Evolutionary conservation across 495 filamentous ascomycete species (phyloP), one percentile per base, ranked within the genome.

Genomic region (Bryoglossum gracile): DNA sequence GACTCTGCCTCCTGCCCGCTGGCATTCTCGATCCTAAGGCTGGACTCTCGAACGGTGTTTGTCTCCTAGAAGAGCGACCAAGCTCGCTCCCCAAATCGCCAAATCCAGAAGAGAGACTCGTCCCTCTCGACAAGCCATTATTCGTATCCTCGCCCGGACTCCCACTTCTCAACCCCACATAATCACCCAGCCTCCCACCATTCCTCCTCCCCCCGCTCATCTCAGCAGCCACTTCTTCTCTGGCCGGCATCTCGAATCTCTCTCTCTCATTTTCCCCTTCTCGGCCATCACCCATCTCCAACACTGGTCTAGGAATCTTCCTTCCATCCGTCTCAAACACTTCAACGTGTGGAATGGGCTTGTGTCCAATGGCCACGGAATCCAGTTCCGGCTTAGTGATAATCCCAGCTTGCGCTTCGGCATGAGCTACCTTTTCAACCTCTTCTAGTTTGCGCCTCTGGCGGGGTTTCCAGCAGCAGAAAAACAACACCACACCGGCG

Each of bases 331-430:
- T 19, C 21, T 47, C 44, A 17, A 36, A 25, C 10, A 47, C 18
- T 24, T 21, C n/a, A 14, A 47, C 32, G 8, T 8, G 18, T 17
- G 25, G 25, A 10, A 16, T 23, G 11, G 40, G 11, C n/a, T 13
- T 26, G 40, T 33, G 9, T 17, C n/a, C 22, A 9, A 33, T 19
- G 8, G 16, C 42, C 5, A 19, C 17, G 26, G 16, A n/a, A 14
- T 49, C 36, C 2, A 49, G 25, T 17, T 49, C 46, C 4, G 46
- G 36, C 19, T 49, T 51, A 17, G 16, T 19, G 25, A 21, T 17
- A 8, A 33, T 33, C 8, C 8, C n/a, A 18, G 4, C 5, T 35
- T 19, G 21, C 13, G 10, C 13, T 32, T 50, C 25, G 4, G 40
- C 38, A 5, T n/a, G n/a, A 1, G 26, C n/a, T n/a, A 9, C 36